Evolutionary conservation across 2,329 filamentous ascomycete species (phyloP), one percentile per base, ranked within the genome.

Genomic region (Claviceps humidiphila): DNA sequence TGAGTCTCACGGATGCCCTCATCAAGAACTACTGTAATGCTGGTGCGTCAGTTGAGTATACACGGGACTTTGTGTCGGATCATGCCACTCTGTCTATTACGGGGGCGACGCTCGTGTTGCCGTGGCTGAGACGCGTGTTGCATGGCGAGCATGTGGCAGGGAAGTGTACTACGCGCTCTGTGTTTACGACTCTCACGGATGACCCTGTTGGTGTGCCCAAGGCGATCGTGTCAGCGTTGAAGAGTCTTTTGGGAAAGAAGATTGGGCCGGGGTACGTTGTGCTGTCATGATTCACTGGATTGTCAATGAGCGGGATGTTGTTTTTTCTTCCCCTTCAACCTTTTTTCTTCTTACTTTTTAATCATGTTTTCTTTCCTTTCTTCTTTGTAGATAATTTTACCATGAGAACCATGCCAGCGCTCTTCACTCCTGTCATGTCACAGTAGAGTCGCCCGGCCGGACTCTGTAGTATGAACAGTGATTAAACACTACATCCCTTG

Each of bases 31-130:
- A 53, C 47, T 53, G 51, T 42, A n/a, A 22, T 22, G 50, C 40
- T 6, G 51, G 51, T n/a, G 42, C 38, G 16, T 22, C 40, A 8
- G 51, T 53, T 11, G 37, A 53, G 20, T 53, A 53, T 14, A 14
- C 17, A 3, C 38, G 51, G 4, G 51, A 53, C 8, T 20, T 40
- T 2, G 39, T 16, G 4, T 53, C 51, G 4, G 24, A 30, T 2
- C 47, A 54, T 38, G 24, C 17, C 20, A 38, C 11, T 30, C 30
- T 52, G 8, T 39, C 17, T 11, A 9, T 52, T 3, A 52, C 50
- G 14, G 34, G 30, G 16, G 2, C 26, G 8, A 46, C 50, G 2
- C 22, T 30, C 5, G 50, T 47, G 6, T 13, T 47, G 22, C 43
- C 50, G 3, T 51, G 50, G 50, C 38, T 51, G 37, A 24, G 9